Percentiles rank a stretch among this genome's conserved stretches.
These are phyloP conservation scores for Chaetomidium leptoderma DNA, from an alignment of 495 filamentous ascomycete genomes.

Conservation along the genomic window DNA sequence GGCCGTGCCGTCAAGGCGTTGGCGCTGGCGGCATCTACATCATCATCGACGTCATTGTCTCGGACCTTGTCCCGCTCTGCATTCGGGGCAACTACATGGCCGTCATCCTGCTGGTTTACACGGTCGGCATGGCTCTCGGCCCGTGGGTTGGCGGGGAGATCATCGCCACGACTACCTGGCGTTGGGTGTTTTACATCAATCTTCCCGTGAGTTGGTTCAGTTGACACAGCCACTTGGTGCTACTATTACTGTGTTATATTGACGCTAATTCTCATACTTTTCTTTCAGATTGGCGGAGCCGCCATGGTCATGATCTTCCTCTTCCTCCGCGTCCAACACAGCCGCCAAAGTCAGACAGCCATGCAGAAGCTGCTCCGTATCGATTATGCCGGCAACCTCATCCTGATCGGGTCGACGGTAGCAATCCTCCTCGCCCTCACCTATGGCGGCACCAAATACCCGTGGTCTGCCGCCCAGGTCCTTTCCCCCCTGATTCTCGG, in stretches of 20 bases:
- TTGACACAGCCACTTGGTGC: too few species aligned
- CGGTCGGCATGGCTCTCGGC: conserved; percentile 60
- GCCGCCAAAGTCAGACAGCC: conserved; percentile 1
- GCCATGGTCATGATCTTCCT: conserved; percentile 28
- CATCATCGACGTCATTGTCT: conserved; percentile 64
- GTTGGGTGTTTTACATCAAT: conserved; percentile 39
- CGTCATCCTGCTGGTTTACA: conserved; percentile 45
- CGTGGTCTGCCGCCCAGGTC: conserved; percentile 30
- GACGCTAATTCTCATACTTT: too few species aligned
- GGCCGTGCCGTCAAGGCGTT: conserved; percentile 76
- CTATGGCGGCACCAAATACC: conserved; percentile 17
- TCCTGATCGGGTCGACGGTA: conserved; percentile 28
- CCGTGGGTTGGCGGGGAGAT: conserved; percentile 69
- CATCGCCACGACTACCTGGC: conserved; percentile 37
- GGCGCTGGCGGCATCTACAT: conserved; percentile 70
- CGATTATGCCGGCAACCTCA: conserved; percentile 31
- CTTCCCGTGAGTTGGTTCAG: conserved; percentile 19
- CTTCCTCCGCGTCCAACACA: conserved; percentile 30
- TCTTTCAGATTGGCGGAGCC: conserved; percentile 32
- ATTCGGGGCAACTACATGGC: conserved; percentile 54
- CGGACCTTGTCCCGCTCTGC: conserved; percentile 65
- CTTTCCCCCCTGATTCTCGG: conserved; percentile 27
- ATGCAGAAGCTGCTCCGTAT: conserved; percentile 22
- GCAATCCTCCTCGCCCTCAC: conserved; percentile 28
- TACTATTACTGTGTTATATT: too few species aligned